Base-by-base conservation (phyloP, 2,329 filamentous ascomycete species). In the Aureobasidium sp. region DNA sequence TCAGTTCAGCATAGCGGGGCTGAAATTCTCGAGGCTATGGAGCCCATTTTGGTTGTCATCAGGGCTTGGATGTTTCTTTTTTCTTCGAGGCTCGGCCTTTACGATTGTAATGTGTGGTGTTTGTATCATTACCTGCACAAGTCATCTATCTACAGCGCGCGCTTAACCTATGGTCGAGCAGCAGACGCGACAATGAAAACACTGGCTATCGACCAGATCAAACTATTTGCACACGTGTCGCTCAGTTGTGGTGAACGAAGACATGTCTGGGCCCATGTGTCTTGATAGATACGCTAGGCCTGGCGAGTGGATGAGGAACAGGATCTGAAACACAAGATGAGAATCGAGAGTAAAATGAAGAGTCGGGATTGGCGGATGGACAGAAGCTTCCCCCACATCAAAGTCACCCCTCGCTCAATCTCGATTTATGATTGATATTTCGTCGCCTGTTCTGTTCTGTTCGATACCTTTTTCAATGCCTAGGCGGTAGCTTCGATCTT, bases 41-140 rank as follows among this genome's bases (percentile, higher is more conserved):
- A n/a, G n/a, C n/a, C n/a, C n/a, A n/a, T n/a, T n/a, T n/a, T n/a
- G n/a, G n/a, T n/a, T n/a, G n/a, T n/a, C n/a, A n/a, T n/a, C 40
- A 17, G 29, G 30, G 38, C 38, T 47, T 47, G 32, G 25, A 24
- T 50, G 10, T 48, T 44, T 52, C 29, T 19, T 48, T 10, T 53
- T 17, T 25, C 14, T 35, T 16, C 8, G 32, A 12, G 32, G 22
- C n/a, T 3, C 12, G 8, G 14, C 29, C 42, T 35, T 19, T 32
- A 44, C 27, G 52, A 51, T 32, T 37, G 39, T 55, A 37, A 44
- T 29, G 47, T 52, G 47, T 39, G 52, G 40, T 55, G 39, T 48
- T 48, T 55, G 55, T 56, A 56, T 56, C 30, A 38, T 45, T 52
- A 55, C 51, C 24, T 48, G 29, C 27, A 42, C 42, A 54, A 40